A percentile compares a stretch with the other conserved stretches of the same genome.
Evolutionary conservation across 1,284 basidiomycete genomes (phyloP).

Genomic region (Cutaneotrichosporon dermatis): DNA sequence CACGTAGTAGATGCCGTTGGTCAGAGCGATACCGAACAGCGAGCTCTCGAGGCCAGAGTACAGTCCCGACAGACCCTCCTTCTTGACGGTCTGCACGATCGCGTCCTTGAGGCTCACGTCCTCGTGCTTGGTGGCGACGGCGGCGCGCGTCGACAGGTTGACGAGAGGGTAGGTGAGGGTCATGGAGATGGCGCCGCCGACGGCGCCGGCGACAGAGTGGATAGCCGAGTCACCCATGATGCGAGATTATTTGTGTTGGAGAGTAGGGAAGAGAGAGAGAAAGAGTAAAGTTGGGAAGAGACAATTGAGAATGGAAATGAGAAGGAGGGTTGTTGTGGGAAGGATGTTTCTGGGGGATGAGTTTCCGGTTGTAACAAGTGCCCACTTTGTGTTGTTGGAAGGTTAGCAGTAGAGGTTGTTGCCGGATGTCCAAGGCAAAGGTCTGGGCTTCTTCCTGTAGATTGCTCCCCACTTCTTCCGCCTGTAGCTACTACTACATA

Average conservation of each 20-base stretch:
- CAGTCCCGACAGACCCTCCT: slow-evolving; percentile 78
- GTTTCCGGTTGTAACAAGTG: too few relatives aligned
- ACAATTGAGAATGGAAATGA: too few relatives aligned
- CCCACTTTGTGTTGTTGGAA: too few relatives aligned
- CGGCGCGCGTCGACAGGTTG: slow-evolving; percentile 86
- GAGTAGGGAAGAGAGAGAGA: neutral
- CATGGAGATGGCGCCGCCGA: slow-evolving; percentile 89
- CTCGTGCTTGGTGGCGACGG: slow-evolving; percentile 73
- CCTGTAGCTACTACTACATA: too few relatives aligned
- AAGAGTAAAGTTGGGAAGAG: neutral
- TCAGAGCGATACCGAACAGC: slow-evolving; percentile 84
- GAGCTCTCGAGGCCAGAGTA: slow-evolving; percentile 86
- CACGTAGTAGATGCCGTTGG: slow-evolving; percentile 65
- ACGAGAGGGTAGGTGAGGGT: slow-evolving; percentile 66
- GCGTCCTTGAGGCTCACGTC: slow-evolving; percentile 34
- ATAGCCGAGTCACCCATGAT: slow-evolving; percentile 67
- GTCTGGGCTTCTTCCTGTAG: too few relatives aligned
- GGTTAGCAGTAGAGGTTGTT: too few relatives aligned
- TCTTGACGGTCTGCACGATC: slow-evolving; percentile 69
- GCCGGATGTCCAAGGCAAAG: too few relatives aligned
- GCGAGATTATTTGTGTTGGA: neutral
- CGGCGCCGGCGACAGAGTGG: slow-evolving; percentile 83
- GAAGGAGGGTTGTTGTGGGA: too few relatives aligned
- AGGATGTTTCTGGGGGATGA: too few relatives aligned
- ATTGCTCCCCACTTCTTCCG: too few relatives aligned